phyloP scores from a whole-genome alignment of 306 rosid species.

The Carpinus fangiana region DNA sequence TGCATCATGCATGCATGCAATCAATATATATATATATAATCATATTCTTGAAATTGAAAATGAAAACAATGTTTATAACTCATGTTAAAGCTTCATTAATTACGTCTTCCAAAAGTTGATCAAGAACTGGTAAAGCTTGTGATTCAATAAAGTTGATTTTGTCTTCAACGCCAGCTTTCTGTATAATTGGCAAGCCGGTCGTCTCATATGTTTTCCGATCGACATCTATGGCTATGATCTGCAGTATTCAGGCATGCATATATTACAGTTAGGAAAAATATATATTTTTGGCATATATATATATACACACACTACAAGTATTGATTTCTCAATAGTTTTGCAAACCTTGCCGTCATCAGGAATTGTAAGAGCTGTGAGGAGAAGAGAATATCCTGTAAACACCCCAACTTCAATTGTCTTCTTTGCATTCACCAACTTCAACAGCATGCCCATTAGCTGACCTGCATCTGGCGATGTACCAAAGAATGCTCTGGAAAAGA shows the following conservation, averaged over 20 bases:
- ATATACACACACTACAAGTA: background rate
- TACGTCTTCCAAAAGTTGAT: constrained; percentile 27
- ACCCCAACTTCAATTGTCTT: constrained; percentile 43
- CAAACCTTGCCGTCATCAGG: constrained; percentile 33
- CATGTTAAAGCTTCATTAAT: too few species aligned
- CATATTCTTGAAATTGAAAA: background rate
- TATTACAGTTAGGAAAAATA: too few species aligned
- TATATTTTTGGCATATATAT: background rate
- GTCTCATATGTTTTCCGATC: constrained; percentile 24
- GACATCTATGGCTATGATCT: constrained; percentile 37
- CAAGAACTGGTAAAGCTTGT: constrained; percentile 29
- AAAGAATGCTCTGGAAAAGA: constrained; percentile 16
- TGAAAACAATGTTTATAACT: background rate
- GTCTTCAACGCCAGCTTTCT: constrained; percentile 41
- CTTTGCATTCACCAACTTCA: constrained; percentile 37
- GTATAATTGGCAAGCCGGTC: constrained; percentile 28
- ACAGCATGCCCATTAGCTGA: constrained; percentile 32
- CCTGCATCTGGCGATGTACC: constrained; percentile 35
- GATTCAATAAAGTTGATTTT: constrained; percentile 35
- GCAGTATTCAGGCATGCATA: background rate
- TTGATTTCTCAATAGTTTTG: background rate
- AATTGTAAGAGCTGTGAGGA: constrained; percentile 40
- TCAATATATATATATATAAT: too few species aligned
- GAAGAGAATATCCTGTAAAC: constrained; percentile 44
- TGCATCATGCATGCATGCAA: background rate